phyloP scores from a whole-genome alignment of 768 basidiomycete genomes.

The Phylloporus arenicola region DNA sequence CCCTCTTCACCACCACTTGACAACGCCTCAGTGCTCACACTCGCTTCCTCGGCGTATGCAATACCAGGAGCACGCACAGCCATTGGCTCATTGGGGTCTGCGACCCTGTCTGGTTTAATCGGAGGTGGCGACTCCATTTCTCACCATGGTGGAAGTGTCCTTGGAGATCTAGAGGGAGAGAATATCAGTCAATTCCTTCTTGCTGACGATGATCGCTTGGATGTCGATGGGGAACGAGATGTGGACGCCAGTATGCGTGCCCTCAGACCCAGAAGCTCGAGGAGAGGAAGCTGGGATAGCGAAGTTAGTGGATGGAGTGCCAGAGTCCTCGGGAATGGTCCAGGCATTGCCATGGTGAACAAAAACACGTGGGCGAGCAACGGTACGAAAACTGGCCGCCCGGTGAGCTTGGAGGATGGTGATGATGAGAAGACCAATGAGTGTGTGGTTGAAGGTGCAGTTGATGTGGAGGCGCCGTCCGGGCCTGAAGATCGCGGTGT shows the following conservation, averaged over 20 bases:
- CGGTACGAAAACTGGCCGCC: conserved; percentile 52
- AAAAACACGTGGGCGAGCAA: conserved; percentile 58
- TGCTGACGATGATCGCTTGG: conserved; percentile 60
- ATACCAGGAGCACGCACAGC: conserved; percentile 53
- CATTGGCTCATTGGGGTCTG: conserved; percentile 39
- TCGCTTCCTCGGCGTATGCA: conserved; percentile 91
- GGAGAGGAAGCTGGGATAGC: conserved; percentile 90
- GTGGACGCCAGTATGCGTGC: conserved; percentile 86
- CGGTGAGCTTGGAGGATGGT: conserved; percentile 44
- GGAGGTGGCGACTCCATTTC: conserved; percentile 60
- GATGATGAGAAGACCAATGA: conserved; percentile 31
- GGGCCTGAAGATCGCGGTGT: conserved; percentile 7
- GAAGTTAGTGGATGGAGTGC: conserved; percentile 88
- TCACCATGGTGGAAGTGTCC: conserved; percentile 60
- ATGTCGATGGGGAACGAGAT: conserved; percentile 50
- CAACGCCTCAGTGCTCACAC: conserved; percentile 87
- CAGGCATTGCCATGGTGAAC: conserved; percentile 44
- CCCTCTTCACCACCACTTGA: conserved; percentile 87
- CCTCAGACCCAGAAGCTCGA: conserved; percentile 78
- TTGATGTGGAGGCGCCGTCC: conserved; percentile 6
- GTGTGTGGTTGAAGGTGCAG: conserved; percentile 12
- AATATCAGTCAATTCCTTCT: conserved; percentile 63
- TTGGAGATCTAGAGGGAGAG: conserved; percentile 49
- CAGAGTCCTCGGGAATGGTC: conserved; percentile 43
- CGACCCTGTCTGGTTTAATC: conserved; percentile 45